Evolutionary conservation across 2,329 filamentous ascomycete genomes (phyloP).

Genomic region (Colletotrichum camelliae): DNA sequence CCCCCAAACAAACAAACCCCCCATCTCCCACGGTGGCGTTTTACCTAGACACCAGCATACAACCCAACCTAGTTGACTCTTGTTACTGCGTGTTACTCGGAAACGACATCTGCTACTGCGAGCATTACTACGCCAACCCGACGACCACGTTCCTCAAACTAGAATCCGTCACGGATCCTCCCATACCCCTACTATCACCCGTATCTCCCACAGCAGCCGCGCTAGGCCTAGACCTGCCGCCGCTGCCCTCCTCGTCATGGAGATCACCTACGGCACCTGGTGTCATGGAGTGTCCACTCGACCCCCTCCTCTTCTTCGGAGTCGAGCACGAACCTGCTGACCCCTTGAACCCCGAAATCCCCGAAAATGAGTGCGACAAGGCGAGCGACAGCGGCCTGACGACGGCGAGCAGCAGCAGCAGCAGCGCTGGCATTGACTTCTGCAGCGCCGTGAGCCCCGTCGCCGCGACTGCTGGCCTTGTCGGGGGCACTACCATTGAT

Average conservation of each 20-base stretch:
- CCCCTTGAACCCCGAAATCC: constrained; percentile 13
- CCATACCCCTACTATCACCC: neutral
- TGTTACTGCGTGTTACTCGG: constrained; percentile 24
- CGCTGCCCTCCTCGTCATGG: constrained; percentile 7
- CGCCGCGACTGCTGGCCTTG: neutral
- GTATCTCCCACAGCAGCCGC: neutral
- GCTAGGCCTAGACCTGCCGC: neutral
- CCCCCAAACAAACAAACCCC: neutral
- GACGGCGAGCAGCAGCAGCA: neutral
- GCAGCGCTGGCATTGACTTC: neutral
- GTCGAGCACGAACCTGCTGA: constrained; percentile 20
- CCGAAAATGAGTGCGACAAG: constrained; percentile 17
- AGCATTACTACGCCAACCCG: constrained; percentile 10
- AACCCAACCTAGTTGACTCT: constrained; percentile 21
- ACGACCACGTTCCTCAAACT: neutral
- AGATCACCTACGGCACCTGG: constrained; percentile 24
- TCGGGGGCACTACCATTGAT: neutral
- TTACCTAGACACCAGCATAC: constrained; percentile 19
- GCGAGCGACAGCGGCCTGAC: constrained; percentile 11
- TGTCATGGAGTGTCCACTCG: constrained; percentile 25
- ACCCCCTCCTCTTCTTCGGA: constrained; percentile 24
- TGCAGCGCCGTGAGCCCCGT: neutral
- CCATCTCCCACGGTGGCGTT: constrained; percentile 22
- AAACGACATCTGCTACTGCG: constrained; percentile 20
- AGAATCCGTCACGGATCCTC: constrained; percentile 20